A percentile compares a stretch with the other conserved stretches of the same genome.
Conservation (phyloP, 306 rosid species). For the Ormosia emarginata region DNA sequence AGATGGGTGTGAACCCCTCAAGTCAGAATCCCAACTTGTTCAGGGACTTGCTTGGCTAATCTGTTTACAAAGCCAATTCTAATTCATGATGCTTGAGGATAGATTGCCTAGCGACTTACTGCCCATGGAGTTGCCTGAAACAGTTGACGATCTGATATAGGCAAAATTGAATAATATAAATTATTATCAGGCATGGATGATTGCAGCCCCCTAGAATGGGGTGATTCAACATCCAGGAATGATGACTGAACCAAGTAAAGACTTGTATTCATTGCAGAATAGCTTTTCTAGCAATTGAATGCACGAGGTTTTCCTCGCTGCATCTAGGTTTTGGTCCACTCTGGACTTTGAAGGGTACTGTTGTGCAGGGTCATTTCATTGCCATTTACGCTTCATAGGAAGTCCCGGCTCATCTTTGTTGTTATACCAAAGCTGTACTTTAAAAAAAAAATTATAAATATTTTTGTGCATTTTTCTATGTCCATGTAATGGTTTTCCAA, state of each 20-base stretch:
- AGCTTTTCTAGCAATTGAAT: background rate
- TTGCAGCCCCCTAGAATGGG: background rate
- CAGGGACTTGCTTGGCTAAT: slow-evolving; percentile 68
- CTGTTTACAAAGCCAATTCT: background rate
- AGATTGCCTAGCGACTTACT: background rate
- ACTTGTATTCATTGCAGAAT: slow-evolving; percentile 19
- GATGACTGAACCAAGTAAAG: slow-evolving; percentile 25
- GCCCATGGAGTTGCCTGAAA: slow-evolving; percentile 8
- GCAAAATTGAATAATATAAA: background rate
- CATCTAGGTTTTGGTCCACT: slow-evolving; percentile 25
- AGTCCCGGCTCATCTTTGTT: slow-evolving; percentile 17
- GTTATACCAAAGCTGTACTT: slow-evolving; percentile 6
- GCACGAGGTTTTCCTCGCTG: slow-evolving; percentile 8
- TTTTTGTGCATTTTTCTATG: slow-evolving; percentile 27
- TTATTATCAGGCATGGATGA: background rate
- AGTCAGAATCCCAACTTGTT: slow-evolving; percentile 77
- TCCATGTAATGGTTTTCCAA: slow-evolving; percentile 13
- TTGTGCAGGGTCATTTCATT: background rate
- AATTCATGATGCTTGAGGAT: slow-evolving; percentile 22
- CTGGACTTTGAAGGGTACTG: background rate
- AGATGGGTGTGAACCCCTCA: slow-evolving; percentile 85
- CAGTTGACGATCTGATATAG: slow-evolving; percentile 5
- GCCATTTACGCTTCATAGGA: background rate
- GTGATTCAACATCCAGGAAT: slow-evolving; percentile 27
- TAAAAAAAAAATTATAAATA: background rate